These are phyloP conservation scores for Erythrophleum ivorense DNA, from an alignment of 331 rosid genomes.

Conservation along the genomic window DNA sequence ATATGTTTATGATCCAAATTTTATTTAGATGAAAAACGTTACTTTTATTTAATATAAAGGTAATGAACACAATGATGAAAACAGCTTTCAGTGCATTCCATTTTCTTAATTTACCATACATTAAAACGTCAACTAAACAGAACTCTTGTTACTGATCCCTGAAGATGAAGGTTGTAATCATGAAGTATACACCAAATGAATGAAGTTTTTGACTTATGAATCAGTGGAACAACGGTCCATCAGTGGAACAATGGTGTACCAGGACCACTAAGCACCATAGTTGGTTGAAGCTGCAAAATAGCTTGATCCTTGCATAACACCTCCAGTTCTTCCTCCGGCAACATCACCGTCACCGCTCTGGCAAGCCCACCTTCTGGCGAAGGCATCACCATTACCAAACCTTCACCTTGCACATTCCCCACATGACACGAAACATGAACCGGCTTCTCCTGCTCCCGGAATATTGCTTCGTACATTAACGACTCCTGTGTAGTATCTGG, in stretches of 20 bases:
- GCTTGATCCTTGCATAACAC: constrained; percentile 52
- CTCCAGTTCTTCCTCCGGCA: constrained; percentile 54
- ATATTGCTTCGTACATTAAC: constrained; percentile 45
- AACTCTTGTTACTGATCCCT: neutral
- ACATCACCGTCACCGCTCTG: constrained; percentile 57
- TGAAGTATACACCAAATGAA: neutral
- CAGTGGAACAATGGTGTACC: no score
- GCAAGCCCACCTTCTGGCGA: constrained; percentile 56
- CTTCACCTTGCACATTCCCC: constrained; percentile 64
- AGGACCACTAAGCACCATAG: constrained; percentile 31
- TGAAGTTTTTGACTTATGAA: neutral
- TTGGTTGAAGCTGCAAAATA: constrained; percentile 54
- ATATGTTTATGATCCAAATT: neutral
- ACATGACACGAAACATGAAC: constrained; percentile 65
- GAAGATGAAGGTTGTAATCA: neutral
- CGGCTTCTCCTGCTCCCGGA: constrained; percentile 44
- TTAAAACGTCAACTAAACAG: no score
- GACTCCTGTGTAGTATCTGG: neutral
- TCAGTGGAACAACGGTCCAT: no score
- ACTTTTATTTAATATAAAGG: neutral
- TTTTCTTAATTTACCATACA: no score
- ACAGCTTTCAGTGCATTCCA: no score
- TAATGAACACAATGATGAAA: neutral
- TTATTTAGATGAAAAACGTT: neutral
- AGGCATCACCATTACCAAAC: constrained; percentile 71